phyloP scores from a whole-genome alignment of 371 early-diverging fungal species.

The Entomophthora muscae region DNA sequence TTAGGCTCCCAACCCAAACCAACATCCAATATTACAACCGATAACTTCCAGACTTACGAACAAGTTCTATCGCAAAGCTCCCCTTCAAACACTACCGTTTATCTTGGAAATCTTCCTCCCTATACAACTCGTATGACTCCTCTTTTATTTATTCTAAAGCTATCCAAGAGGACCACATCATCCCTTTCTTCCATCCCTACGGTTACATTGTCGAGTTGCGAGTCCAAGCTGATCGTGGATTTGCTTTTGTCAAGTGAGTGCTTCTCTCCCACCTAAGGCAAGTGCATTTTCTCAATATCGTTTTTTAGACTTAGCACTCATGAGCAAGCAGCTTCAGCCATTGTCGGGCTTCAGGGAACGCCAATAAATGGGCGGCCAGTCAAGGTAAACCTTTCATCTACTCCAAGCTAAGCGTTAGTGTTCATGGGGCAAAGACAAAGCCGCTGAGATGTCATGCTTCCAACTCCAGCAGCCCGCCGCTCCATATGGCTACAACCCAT shows the following conservation, averaged over 20 bases:
- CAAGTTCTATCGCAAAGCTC: conserved; percentile 51
- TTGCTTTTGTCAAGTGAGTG: conserved; percentile 63
- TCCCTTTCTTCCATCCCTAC: conserved; percentile 50
- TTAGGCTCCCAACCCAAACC: conserved; percentile 1
- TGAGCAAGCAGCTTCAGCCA: conserved; percentile 73
- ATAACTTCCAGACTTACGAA: conserved; percentile 38
- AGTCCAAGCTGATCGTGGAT: conserved; percentile 78
- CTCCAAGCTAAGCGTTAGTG: conserved; percentile 21
- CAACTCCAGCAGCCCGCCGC: neutral
- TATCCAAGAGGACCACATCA: conserved; percentile 42
- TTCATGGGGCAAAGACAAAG: conserved; percentile 81
- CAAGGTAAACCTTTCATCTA: conserved; percentile 23
- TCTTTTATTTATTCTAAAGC: conserved; percentile 9
- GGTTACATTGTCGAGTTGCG: conserved; percentile 60
- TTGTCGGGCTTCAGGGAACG: conserved; percentile 53
- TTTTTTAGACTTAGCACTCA: conserved; percentile 57
- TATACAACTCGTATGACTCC: conserved; percentile 35
- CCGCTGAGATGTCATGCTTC: neutral
- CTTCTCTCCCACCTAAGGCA: neutral
- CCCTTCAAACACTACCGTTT: conserved; percentile 65
- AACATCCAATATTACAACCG: neutral
- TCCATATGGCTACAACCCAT: neutral
- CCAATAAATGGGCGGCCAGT: conserved; percentile 51
- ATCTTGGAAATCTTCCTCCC: conserved; percentile 70
- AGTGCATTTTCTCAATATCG: neutral